Conservation (phyloP, 139 green algal species). For the Chlorella sp. region DNA sequence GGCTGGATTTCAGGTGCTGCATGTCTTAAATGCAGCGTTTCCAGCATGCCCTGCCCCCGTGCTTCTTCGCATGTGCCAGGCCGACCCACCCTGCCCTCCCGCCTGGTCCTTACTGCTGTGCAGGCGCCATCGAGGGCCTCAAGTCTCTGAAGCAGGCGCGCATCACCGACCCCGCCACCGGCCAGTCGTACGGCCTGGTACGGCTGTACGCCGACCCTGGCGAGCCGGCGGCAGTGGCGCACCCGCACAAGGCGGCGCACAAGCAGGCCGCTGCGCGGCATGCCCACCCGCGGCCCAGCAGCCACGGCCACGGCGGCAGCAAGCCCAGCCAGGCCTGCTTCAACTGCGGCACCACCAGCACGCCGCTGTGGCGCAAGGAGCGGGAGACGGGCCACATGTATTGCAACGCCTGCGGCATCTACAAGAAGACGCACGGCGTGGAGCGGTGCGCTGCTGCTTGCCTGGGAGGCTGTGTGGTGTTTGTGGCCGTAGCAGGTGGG, state of each 20-base stretch:
- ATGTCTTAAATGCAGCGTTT: neutral
- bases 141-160: constrained; percentile 41
- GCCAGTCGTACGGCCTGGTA: constrained; percentile 39
- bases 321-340: constrained; percentile 50
- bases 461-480: neutral
- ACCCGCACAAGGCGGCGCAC: neutral
- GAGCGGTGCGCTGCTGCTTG: constrained; percentile 39
- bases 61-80: no score
- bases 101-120: neutral
- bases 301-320: neutral
- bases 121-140: constrained; percentile 48
- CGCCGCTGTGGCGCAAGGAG: constrained; percentile 80
- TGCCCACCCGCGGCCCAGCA: neutral
- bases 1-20: neutral
- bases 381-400: constrained; percentile 51
- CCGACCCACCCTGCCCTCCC: neutral
- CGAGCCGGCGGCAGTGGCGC: neutral
- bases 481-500: no score
- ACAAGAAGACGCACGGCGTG: constrained; percentile 73
- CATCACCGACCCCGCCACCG: constrained; percentile 40
- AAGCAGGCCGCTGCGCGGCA: neutral
- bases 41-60: neutral
- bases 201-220: constrained; percentile 45
- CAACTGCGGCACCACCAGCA: constrained; percentile 76
- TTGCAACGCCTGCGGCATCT: constrained; percentile 87